Conservation (phyloP, 1,284 basidiomycete species). For the Ceratobasidium theobromae region DNA sequence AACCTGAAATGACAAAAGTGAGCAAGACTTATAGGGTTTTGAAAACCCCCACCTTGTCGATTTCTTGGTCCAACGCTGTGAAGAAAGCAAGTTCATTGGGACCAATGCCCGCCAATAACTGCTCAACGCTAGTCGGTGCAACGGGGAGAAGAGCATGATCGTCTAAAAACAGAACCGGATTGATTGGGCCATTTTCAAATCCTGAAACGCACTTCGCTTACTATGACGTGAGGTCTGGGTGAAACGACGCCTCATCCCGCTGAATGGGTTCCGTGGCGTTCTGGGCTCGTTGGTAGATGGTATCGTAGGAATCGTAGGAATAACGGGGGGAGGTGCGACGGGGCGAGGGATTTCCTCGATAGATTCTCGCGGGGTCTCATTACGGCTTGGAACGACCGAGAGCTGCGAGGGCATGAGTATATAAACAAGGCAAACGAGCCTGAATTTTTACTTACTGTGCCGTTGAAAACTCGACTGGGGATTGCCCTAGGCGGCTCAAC, state of each 20-base stretch:
- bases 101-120: conserved; percentile 56
- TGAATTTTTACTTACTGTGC: not conserved
- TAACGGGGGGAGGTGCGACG: not conserved
- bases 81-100: conserved; percentile 72
- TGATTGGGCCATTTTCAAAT: conserved; percentile 2
- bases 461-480: conserved; percentile 19
- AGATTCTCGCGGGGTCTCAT: not conserved
- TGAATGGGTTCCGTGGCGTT: conserved; percentile 6
- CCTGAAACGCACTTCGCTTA: not conserved
- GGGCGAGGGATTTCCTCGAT: not conserved
- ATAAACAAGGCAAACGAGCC: not conserved
- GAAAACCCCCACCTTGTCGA: conserved; percentile 75
- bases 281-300: not conserved
- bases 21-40: not conserved
- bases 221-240: conserved; percentile 3
- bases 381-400: conserved; percentile 2
- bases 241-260: conserved; percentile 28
- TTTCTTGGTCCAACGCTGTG: conserved; percentile 67
- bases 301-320: not conserved
- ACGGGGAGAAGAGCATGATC: conserved; percentile 10
- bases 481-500: conserved; percentile 7
- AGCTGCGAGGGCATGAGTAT: not conserved
- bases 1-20: conserved; percentile 53
- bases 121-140: conserved; percentile 43
- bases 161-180: conserved; percentile 42